Evolutionary conservation across 2,329 filamentous ascomycete genomes (phyloP).

Genomic region (Monilinia fructigena): DNA sequence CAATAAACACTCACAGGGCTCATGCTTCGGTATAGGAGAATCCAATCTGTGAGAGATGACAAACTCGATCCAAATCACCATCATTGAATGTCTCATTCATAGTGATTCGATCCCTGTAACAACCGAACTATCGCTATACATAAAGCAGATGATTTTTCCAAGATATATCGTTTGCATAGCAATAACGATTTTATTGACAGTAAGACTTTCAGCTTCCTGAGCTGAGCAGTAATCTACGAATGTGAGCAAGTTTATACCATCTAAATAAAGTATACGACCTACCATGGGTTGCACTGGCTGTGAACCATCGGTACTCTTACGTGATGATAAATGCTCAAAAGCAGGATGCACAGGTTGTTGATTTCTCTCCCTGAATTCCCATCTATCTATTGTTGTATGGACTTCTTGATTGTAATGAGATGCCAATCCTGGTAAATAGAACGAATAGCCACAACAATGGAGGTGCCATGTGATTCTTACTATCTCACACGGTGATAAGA

Average conservation of each 20-base stretch:
- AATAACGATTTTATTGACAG: constrained; percentile 69
- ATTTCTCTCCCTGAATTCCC: constrained; percentile 70
- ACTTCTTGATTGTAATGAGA: constrained; percentile 61
- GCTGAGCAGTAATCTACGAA: constrained; percentile 44
- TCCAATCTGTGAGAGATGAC: constrained; percentile 71
- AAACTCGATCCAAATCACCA: constrained; percentile 62
- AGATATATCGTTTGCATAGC: constrained; percentile 66
- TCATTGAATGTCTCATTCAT: constrained; percentile 68
- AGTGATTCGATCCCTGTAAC: constrained; percentile 72
- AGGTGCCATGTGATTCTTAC: constrained; percentile 40
- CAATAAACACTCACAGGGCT: constrained; percentile 54
- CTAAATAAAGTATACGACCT: constrained; percentile 25
- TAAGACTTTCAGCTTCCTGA: constrained; percentile 66
- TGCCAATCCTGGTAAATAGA: constrained; percentile 56
- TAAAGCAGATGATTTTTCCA: constrained; percentile 69
- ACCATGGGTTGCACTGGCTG: constrained; percentile 31
- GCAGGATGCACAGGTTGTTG: constrained; percentile 65
- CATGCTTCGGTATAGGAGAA: constrained; percentile 68
- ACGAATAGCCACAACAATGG: constrained; percentile 73
- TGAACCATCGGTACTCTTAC: constrained; percentile 49
- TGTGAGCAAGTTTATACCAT: constrained; percentile 18
- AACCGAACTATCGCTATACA: constrained; percentile 76
- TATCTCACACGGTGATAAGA: constrained; percentile 61
- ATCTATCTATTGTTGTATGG: constrained; percentile 76
- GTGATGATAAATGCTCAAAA: constrained; percentile 72